A percentile compares a stretch with the other conserved stretches of the same genome.
phyloP scores from a whole-genome alignment of 495 filamentous ascomycete species.

The Podospora tetraspora region DNA sequence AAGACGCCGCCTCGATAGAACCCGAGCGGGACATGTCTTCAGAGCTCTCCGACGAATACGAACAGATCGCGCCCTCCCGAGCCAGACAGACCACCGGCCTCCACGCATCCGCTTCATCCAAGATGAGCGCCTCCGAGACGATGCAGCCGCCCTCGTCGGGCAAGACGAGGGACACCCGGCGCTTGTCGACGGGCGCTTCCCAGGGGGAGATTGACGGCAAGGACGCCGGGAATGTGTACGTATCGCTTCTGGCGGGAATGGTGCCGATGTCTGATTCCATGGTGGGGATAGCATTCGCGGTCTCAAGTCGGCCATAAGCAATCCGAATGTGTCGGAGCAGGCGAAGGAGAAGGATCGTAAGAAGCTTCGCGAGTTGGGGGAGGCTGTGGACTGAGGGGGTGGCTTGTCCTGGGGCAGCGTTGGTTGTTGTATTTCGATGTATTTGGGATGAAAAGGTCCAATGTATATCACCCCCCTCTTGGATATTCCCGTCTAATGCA shows the following conservation, averaged over 20 bases:
- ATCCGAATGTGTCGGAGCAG: constrained; percentile 42
- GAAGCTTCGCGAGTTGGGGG: constrained; percentile 27
- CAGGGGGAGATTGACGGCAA: constrained; percentile 10
- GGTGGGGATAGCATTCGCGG: constrained; percentile 21
- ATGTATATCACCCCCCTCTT: too few species aligned
- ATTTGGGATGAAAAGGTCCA: neutral
- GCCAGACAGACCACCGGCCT: neutral
- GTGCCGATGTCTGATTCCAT: neutral
- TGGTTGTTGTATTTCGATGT: neutral
- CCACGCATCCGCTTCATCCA: too few species aligned
- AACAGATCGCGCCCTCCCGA: neutral
- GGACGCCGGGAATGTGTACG: constrained; percentile 21
- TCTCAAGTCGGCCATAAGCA: constrained; percentile 41
- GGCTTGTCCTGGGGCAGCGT: neutral
- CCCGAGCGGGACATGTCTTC: constrained; percentile 1
- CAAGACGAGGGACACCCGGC: neutral
- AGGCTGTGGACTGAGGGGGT: constrained; percentile 6
- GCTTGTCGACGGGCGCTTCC: neutral
- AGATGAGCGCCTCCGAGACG: constrained; percentile 1
- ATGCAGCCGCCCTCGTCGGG: neutral
- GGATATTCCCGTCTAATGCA: neutral
- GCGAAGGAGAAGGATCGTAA: constrained; percentile 30
- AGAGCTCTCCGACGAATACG: neutral
- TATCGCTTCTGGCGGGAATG: neutral
- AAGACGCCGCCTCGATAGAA: neutral